These are phyloP conservation scores for Aspergillus pseudotamarii DNA, from an alignment of 2,329 filamentous ascomycete species.

Conservation along the genomic window DNA sequence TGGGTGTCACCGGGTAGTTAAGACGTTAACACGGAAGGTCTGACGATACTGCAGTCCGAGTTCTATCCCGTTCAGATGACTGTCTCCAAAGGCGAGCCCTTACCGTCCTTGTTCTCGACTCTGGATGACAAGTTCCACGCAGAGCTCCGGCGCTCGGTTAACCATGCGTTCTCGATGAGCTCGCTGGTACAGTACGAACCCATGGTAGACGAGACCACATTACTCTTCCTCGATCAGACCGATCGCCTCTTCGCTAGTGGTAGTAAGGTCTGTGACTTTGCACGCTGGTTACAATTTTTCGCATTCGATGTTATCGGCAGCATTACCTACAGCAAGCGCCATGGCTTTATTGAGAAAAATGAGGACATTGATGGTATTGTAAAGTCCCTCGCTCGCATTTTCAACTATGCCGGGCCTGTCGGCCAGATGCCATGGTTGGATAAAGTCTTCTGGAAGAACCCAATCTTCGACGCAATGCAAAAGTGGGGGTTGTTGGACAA, in stretches of 20 bases:
- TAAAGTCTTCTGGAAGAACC: conserved; percentile 72
- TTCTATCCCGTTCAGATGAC: conserved; percentile 81
- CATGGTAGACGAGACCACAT: conserved; percentile 16
- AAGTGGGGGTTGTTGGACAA: conserved; percentile 27
- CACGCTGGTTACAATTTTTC: conserved; percentile 73
- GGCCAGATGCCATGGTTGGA: conserved; percentile 77
- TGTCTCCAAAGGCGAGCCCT: conserved; percentile 66
- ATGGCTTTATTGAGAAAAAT: conserved; percentile 76
- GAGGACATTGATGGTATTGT: conserved; percentile 59
- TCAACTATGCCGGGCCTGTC: conserved; percentile 38
- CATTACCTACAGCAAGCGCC: conserved; percentile 73
- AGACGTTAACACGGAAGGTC: not conserved
- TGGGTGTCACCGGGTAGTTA: conserved; percentile 30
- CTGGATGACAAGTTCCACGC: conserved; percentile 43
- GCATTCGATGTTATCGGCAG: conserved; percentile 84
- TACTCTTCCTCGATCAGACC: conserved; percentile 16
- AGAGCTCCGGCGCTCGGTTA: conserved; percentile 19
- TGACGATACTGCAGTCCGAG: conserved; percentile 54
- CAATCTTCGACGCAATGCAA: conserved; percentile 48
- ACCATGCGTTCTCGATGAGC: conserved; percentile 20
- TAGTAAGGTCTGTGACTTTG: conserved; percentile 22
- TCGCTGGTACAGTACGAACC: conserved; percentile 19
- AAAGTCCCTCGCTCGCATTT: conserved; percentile 13
- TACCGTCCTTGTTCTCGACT: conserved; percentile 76
- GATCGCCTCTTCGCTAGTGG: conserved; percentile 2